Evolutionary conservation across 345 rosid genomes (phyloP), one percentile per base, ranked within the genome.

Genomic region (Eucalyptus erythrocorys): DNA sequence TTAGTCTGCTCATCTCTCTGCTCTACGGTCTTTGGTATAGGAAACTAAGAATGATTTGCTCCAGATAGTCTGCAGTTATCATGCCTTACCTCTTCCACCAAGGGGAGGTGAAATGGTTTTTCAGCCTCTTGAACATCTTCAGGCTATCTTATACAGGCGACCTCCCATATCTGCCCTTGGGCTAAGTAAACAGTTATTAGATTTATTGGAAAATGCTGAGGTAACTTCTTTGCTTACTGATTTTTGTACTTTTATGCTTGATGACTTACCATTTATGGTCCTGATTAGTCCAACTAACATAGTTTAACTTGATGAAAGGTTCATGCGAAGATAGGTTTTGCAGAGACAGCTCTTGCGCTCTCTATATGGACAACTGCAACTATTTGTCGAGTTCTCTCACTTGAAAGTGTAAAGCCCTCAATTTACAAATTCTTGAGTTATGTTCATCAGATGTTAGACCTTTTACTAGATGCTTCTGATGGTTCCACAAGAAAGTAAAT

Each of bases 301-400:
- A 32, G 55, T 24, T 79, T 32, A 49, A 90, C 86, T 90, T 86
- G 91, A 85, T 89, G 86, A 89, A 94, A 96, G 98, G 96, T 92
- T 88, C 91, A 94, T 89, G 94, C 94, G 61, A 94, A 93, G 92
- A 90, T 97, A 91, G 93, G 96, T 88, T 97, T 95, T 90, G 97
- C 97, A 86, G 99, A 98, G 94, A 99, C 97, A 93, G 97, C 99
- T 89, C 91, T 94, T 92, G 93, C 98, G 32, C 96, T 98, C 87
- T 96, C 99, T 59, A 86, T 95, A 91, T 98, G 99, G 99, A 96
- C 99, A 88, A 95, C 97, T n/a, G 98, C 99, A 91, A 95, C 99
- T n/a, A 89, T 96, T 88, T 98, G 99, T 76, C 96, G 99, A 86
- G 94, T 95, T 90, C 95, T 98, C 89, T 95, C 99, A 85, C 97